Evolutionary conservation across 2,329 filamentous ascomycete species (phyloP).

Genomic region (Bimuria novae-zelandiae): DNA sequence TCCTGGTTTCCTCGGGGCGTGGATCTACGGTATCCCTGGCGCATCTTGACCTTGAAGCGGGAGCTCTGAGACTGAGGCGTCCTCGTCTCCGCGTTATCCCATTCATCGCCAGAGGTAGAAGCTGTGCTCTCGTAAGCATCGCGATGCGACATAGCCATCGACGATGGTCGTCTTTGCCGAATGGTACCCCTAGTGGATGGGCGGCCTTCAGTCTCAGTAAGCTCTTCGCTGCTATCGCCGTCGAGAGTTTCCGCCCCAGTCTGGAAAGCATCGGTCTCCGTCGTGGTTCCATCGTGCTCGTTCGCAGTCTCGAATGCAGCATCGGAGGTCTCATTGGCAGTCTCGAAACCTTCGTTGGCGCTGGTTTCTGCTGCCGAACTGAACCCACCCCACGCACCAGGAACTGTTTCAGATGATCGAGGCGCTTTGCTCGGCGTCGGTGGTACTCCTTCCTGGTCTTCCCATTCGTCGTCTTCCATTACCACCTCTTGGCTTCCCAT

Average conservation of each 20-base stretch:
- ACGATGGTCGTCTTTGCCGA: slow-evolving; percentile 46
- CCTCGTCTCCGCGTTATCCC: slow-evolving; percentile 64
- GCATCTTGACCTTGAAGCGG: slow-evolving; percentile 73
- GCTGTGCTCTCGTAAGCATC: slow-evolving; percentile 84
- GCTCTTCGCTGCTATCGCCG: slow-evolving; percentile 74
- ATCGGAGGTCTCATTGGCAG: slow-evolving; percentile 72
- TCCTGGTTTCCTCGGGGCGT: slow-evolving; percentile 65
- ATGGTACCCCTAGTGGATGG: slow-evolving; percentile 26
- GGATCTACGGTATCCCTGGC: slow-evolving; percentile 60
- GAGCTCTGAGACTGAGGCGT: slow-evolving; percentile 69
- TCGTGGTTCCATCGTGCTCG: slow-evolving; percentile 69
- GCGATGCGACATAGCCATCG: slow-evolving; percentile 58
- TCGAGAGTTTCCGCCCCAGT: slow-evolving; percentile 79
- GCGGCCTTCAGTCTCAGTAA: slow-evolving; percentile 80
- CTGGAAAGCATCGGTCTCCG: slow-evolving; percentile 93
- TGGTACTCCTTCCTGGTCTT: slow-evolving; percentile 70
- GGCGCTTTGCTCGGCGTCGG: slow-evolving; percentile 59
- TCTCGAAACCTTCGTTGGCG: slow-evolving; percentile 74
- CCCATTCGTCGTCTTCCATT: slow-evolving; percentile 83
- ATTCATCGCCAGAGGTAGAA: slow-evolving; percentile 81
- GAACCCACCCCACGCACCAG: slow-evolving; percentile 39
- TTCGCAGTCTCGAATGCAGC: slow-evolving; percentile 73
- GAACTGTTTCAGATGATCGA: slow-evolving; percentile 28
- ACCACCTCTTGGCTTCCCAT: slow-evolving; percentile 76
- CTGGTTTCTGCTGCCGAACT: slow-evolving; percentile 42